Percentiles rank a stretch among this genome's conserved stretches.
Evolutionary conservation across 352 stramenopile genomes (phyloP).

Genomic region (Pythium dissimile): DNA sequence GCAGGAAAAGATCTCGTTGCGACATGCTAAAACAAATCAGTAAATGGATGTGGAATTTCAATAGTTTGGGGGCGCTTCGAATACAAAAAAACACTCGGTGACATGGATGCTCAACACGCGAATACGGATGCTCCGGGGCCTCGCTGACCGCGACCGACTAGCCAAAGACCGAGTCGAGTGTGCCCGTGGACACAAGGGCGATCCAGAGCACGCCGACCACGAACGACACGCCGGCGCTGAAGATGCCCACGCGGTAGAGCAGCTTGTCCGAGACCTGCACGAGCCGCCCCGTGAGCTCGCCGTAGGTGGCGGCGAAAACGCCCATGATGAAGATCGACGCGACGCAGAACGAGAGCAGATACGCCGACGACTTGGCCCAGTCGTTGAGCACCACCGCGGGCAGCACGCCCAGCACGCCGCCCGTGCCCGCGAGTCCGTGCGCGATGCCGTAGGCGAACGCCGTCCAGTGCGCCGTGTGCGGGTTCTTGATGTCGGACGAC

Average conservation of each 20-base stretch:
- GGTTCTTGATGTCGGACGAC: constrained; percentile 45
- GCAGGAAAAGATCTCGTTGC: background rate
- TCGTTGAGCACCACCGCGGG: constrained; percentile 67
- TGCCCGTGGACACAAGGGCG: constrained; percentile 33
- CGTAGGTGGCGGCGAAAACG: constrained; percentile 59
- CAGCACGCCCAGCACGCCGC: constrained; percentile 58
- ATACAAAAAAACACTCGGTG: background rate
- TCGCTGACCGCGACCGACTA: no score
- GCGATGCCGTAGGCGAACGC: constrained; percentile 61
- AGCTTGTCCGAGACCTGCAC: constrained; percentile 24
- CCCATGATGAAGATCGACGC: constrained; percentile 76
- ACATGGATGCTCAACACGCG: constrained; percentile 1
- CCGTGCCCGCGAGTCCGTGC: constrained; percentile 62
- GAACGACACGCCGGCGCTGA: constrained; percentile 36
- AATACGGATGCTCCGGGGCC: background rate
- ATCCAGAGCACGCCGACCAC: constrained; percentile 46
- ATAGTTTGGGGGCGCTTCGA: background rate
- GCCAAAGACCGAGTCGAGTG: constrained; percentile 38
- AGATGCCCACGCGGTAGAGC: constrained; percentile 38
- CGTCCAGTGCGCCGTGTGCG: constrained; percentile 27
- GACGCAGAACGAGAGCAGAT: constrained; percentile 72
- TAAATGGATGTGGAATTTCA: background rate
- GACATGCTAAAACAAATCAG: background rate
- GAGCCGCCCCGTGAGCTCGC: constrained; percentile 32
- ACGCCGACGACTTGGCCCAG: constrained; percentile 38